Evolutionary conservation across 148 eudicot species (phyloP), one percentile per base, ranked within the genome.

Genomic region (Camellia granthamiana): DNA sequence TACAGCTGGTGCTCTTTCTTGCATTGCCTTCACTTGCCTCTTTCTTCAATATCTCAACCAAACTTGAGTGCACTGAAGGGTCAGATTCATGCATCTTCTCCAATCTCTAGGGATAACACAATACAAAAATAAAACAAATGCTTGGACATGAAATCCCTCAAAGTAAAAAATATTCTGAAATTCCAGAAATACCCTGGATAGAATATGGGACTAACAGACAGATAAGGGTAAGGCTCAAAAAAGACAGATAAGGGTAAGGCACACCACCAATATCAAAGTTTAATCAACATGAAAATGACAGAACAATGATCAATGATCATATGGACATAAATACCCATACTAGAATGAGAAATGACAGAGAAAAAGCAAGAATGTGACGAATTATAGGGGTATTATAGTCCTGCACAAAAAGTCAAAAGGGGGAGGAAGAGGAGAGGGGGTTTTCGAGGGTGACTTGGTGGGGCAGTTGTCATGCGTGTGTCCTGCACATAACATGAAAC

Each of bases 11-110:
- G 77, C 76, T 77, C 69, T 86, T 90, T 83, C 83, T 95, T 69
- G 95, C 92, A 42, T 73, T 88, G 74, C 95, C 87, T 81, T 93
- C 95, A 78, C 44, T 86, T 5, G 83, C 87, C 81, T 95, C 98
- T 83, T 90, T 90, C 86, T 91, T 91, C 72, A 93, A 68, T 60
- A 95, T 95, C 86, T 92, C 97, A 21, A 91, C 88, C 86, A 88
- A 75, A 72, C 93, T 91, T 76, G 91, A 80, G 83, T 92, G 89
- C 11, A 71, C 64, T 77, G 80, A 69, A 49, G 97, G 91, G 71
- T 95, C 85, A 41, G 89, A 84, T 66, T 90, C 98, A 65, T 81
- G 83, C 43, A 84, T 58, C 88, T 83, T 86, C 89, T 95, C 97
- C 82, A 95, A 78, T 85, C 92, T 95, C 98, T 95, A 72, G 43